Percentiles rank a stretch among this genome's conserved stretches.
These are phyloP conservation scores for Eutrema japonicum DNA, from an alignment of 345 rosid species.

Conservation along the genomic window DNA sequence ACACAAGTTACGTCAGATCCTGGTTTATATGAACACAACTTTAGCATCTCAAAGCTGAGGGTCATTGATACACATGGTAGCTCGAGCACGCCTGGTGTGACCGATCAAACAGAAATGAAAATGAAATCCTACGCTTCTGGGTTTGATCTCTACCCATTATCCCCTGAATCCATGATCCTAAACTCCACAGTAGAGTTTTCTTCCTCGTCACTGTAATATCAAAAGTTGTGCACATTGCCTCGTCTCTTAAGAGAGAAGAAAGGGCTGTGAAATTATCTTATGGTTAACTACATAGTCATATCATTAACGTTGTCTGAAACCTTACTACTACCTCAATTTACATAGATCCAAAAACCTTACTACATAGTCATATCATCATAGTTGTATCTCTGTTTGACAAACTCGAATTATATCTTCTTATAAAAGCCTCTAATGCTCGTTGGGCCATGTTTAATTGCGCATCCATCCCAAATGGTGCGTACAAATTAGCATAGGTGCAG, in stretches of 20 bases:
- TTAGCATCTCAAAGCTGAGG: slow-evolving; percentile 33
- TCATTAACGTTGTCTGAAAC: neutral
- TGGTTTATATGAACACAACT: slow-evolving; percentile 34
- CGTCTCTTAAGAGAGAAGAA: neutral
- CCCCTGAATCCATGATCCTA: slow-evolving; percentile 12
- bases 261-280: neutral
- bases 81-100: slow-evolving; percentile 22
- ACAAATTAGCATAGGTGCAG: too few species aligned
- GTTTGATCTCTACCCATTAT: slow-evolving; percentile 24
- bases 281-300: neutral
- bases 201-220: neutral
- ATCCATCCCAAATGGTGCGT: neutral
- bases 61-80: slow-evolving; percentile 4
- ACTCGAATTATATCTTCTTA: too few species aligned
- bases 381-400: too few species aligned
- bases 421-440: too few species aligned
- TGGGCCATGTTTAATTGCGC: neutral
- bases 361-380: too few species aligned
- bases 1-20: slow-evolving; percentile 34
- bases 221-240: neutral
- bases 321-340: neutral
- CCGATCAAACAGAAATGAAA: neutral
- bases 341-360: neutral
- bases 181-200: slow-evolving; percentile 9
- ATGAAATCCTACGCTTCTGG: slow-evolving; percentile 12